Evolutionary conservation across 768 basidiomycete genomes (phyloP).

Genomic region (Calocera cornea): DNA sequence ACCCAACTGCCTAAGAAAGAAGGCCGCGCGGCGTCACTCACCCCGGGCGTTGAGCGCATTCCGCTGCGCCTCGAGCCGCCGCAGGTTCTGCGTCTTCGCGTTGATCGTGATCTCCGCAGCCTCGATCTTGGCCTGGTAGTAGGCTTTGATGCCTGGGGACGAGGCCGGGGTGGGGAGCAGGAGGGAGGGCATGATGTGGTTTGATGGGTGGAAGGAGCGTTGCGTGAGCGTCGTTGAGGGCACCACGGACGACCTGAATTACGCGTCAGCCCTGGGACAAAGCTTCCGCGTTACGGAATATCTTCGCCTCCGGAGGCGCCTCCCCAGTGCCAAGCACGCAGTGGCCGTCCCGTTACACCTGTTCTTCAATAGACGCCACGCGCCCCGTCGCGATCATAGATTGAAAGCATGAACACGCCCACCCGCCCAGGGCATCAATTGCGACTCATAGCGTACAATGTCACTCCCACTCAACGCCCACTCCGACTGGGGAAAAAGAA

Average conservation of each 20-base stretch:
- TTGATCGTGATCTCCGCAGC: slow-evolving; percentile 84
- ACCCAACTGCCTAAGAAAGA: background rate
- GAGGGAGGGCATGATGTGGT: slow-evolving; percentile 7
- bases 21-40: slow-evolving; percentile 25
- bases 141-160: slow-evolving; percentile 65
- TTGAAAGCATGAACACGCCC: too few relatives aligned
- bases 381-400: too few relatives aligned
- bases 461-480: too few relatives aligned
- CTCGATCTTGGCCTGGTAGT: slow-evolving; percentile 95
- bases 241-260: background rate
- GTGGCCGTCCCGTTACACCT: too few relatives aligned
- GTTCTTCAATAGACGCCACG: too few relatives aligned
- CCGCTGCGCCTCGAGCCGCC: slow-evolving; percentile 89
- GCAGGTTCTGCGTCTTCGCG: slow-evolving; percentile 89
- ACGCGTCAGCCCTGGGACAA: background rate
- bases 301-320: background rate
- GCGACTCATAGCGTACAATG: too few relatives aligned
- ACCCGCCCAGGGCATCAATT: too few relatives aligned
- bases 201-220: background rate
- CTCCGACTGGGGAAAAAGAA: too few relatives aligned
- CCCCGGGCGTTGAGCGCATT: slow-evolving; percentile 95
- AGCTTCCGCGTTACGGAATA: background rate
- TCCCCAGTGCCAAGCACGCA: too few relatives aligned
- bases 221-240: background rate
- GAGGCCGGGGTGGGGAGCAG: slow-evolving; percentile 4